Conservation (phyloP, 2,329 filamentous ascomycete genomes). For the Curvularia eragrostidis region DNA sequence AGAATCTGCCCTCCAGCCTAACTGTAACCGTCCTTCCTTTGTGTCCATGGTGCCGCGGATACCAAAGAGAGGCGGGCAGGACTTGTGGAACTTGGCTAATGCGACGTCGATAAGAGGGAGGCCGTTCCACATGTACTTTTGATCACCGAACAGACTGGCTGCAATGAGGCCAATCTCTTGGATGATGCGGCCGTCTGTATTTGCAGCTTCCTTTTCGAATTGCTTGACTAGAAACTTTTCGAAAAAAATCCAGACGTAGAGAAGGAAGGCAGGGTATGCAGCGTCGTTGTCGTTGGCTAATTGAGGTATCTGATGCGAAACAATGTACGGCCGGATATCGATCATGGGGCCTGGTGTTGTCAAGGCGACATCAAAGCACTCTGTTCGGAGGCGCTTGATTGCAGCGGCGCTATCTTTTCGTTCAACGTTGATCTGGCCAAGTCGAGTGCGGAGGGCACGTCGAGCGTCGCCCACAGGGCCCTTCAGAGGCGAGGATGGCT, state of each 20-base stretch:
- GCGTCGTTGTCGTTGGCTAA: slow-evolving; percentile 39
- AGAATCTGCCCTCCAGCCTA: slow-evolving; percentile 43
- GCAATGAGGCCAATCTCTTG: slow-evolving; percentile 81
- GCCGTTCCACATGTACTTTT: slow-evolving; percentile 71
- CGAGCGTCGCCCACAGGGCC: slow-evolving; percentile 40
- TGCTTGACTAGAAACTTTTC: slow-evolving; percentile 76
- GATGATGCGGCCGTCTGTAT: slow-evolving; percentile 57
- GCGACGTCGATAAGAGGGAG: slow-evolving; percentile 79
- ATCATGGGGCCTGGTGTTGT: slow-evolving; percentile 38
- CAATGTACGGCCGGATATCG: slow-evolving; percentile 48
- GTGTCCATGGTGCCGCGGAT: slow-evolving; percentile 78
- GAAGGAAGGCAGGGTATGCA: slow-evolving; percentile 53
- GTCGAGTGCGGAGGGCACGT: slow-evolving; percentile 38
- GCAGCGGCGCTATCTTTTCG: slow-evolving; percentile 35
- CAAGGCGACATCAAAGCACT: slow-evolving; percentile 37
- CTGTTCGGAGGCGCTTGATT: slow-evolving; percentile 38
- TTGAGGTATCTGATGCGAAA: slow-evolving; percentile 39
- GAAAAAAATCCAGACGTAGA: slow-evolving; percentile 80
- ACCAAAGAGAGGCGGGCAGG: slow-evolving; percentile 86
- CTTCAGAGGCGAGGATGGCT: slow-evolving; percentile 37
- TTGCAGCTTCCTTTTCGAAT: slow-evolving; percentile 51
- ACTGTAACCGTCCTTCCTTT: slow-evolving; percentile 42
- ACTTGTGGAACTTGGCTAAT: slow-evolving; percentile 81
- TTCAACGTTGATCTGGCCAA: slow-evolving; percentile 46
- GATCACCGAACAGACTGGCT: slow-evolving; percentile 74